phyloP scores from a whole-genome alignment of 345 rosid species.

The Draba incana region DNA sequence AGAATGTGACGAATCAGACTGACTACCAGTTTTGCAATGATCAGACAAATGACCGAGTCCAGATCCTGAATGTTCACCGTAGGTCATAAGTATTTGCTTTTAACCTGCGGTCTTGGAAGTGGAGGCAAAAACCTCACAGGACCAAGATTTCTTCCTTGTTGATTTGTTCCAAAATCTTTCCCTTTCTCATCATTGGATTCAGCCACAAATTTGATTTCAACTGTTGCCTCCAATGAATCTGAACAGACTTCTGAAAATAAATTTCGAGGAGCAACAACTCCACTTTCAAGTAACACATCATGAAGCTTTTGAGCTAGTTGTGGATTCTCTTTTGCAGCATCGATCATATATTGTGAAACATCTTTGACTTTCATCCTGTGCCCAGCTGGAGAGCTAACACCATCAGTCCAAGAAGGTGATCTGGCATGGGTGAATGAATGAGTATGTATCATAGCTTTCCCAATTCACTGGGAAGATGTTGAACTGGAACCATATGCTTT shows the following conservation, averaged over 20 bases:
- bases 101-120: slow-evolving; percentile 49
- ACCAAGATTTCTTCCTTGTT: slow-evolving; percentile 45
- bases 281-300: slow-evolving; percentile 92
- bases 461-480: slow-evolving; percentile 46
- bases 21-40: slow-evolving; percentile 45
- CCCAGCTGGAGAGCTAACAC: slow-evolving; percentile 84
- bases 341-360: slow-evolving; percentile 91
- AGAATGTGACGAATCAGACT: slow-evolving; percentile 46
- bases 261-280: slow-evolving; percentile 85
- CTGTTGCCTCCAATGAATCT: slow-evolving; percentile 52
- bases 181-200: slow-evolving; percentile 49
- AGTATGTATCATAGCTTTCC: slow-evolving; percentile 48
- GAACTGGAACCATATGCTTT: slow-evolving; percentile 41
- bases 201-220: slow-evolving; percentile 47
- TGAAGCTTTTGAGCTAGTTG: slow-evolving; percentile 89
- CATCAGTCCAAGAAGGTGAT: slow-evolving; percentile 98
- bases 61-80: slow-evolving; percentile 48
- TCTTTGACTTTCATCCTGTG: slow-evolving; percentile 91
- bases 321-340: slow-evolving; percentile 97
- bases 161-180: slow-evolving; percentile 41
- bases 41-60: slow-evolving; percentile 43
- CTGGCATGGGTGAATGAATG: slow-evolving; percentile 64
- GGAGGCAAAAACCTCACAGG: slow-evolving; percentile 65
- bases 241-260: slow-evolving; percentile 70
- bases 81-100: slow-evolving; percentile 49